Conservation (phyloP, 129 eudicot genomes). For the Calendula officinalis region DNA sequence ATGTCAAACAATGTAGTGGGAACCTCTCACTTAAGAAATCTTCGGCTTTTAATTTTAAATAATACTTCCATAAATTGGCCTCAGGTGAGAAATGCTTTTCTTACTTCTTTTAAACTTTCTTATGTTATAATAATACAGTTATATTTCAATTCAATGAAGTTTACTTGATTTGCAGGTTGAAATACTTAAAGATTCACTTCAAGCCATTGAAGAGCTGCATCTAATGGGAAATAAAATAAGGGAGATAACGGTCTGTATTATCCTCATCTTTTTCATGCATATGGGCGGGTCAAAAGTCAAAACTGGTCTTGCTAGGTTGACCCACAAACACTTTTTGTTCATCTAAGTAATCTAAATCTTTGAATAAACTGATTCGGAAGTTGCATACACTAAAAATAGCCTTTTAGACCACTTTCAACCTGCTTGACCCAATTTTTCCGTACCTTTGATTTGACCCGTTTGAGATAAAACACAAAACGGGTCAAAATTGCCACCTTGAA, state of each 20-base stretch:
- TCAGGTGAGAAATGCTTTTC: conserved; percentile 43
- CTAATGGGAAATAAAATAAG: conserved; percentile 70
- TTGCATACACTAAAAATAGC: neutral
- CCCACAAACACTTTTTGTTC: neutral
- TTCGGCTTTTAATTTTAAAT: conserved; percentile 75
- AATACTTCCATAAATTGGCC: conserved; percentile 72
- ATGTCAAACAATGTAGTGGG: conserved; percentile 50
- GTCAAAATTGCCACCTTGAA: neutral
- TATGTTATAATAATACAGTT: neutral
- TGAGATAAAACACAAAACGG: neutral
- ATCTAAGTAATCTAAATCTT: neutral
- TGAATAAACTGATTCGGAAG: neutral
- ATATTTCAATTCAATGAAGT: neutral
- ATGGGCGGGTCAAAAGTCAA: neutral
- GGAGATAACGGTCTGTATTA: conserved; percentile 56
- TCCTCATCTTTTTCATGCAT: conserved; percentile 15
- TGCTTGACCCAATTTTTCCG: neutral
- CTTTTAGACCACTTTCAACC: neutral
- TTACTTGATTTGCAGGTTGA: conserved; percentile 61
- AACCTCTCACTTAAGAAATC: conserved; percentile 49
- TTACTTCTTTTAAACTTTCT: conserved; percentile 14
- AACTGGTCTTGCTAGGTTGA: neutral
- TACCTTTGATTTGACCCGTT: neutral
- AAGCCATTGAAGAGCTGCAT: conserved; percentile 83
- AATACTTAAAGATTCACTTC: conserved; percentile 60